Conservation (phyloP, 352 stramenopile genomes). For the Globisporangium parvum region DNA sequence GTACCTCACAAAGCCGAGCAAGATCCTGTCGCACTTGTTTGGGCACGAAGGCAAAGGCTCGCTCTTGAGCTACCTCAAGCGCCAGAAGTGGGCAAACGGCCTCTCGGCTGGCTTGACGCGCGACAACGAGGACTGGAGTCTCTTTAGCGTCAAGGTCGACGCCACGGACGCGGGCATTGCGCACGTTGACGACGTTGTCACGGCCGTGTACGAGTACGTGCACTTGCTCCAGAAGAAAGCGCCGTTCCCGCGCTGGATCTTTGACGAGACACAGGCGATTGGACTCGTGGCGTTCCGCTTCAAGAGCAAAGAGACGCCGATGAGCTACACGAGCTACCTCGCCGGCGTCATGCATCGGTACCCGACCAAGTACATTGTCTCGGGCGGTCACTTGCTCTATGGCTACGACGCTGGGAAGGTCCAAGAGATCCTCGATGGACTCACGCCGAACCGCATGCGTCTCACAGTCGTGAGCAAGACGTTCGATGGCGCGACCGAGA, state of each 20-base stretch:
- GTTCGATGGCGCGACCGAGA: slow-evolving; percentile 45
- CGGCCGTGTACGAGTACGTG: slow-evolving; percentile 56
- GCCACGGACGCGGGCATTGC: slow-evolving; percentile 58
- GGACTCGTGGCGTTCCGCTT: slow-evolving; percentile 60
- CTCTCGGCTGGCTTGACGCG: slow-evolving; percentile 53
- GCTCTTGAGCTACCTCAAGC: slow-evolving; percentile 90
- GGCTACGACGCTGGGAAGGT: slow-evolving; percentile 54
- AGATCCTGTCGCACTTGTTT: slow-evolving; percentile 89
- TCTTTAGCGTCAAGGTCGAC: slow-evolving; percentile 69
- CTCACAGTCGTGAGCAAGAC: slow-evolving; percentile 66
- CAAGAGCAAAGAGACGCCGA: slow-evolving; percentile 75
- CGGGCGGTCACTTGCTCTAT: slow-evolving; percentile 53
- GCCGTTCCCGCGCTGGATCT: slow-evolving; percentile 43
- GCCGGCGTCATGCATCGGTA: slow-evolving; percentile 66
- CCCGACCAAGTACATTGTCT: slow-evolving; percentile 52
- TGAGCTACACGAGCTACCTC: slow-evolving; percentile 63
- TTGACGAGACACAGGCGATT: slow-evolving; percentile 55
- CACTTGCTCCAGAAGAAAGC: slow-evolving; percentile 6
- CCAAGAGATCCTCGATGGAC: slow-evolving; percentile 39
- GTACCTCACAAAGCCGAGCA: slow-evolving; percentile 65
- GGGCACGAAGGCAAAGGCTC: slow-evolving; percentile 92
- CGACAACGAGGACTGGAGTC: slow-evolving; percentile 63
- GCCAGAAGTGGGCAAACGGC: slow-evolving; percentile 67
- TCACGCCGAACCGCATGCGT: slow-evolving; percentile 47
- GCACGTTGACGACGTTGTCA: slow-evolving; percentile 54